Base-by-base conservation (phyloP, 257 asterid genomes). In the Jaltomata sinuosa region DNA sequence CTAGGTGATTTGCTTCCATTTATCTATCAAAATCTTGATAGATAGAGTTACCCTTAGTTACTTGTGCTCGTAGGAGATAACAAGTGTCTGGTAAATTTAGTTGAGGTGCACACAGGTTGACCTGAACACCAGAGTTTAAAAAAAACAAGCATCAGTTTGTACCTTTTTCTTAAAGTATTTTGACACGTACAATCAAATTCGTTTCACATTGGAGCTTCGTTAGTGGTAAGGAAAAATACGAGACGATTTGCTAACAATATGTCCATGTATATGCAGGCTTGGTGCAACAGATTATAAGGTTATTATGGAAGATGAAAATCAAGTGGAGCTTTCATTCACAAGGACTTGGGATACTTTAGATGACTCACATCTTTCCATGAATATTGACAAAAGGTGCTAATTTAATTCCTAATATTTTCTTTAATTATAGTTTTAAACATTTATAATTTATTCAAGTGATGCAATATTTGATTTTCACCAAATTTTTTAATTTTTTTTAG, bases 301-400 rank as follows among this genome's bases (percentile, higher is more conserved):
- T 65, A 83, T 92, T 4, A 40, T 32, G 40, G 93, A 90, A 89
- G 91, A 92, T 31, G 95, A 89, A 0, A 84, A 91, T 47, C 95
- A 93, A 89, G 88, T 92, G 8, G 99, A 95, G 92, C 86, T 95
- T 80, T 94, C 99, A 42, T 95, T 95, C 31, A 64, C 84, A 10
- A 87, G 84, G 82, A 86, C 88, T 53, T 94, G 92, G 93, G 85
- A 88, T 67, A 29, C 31, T 9, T 67, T 16, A 29, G 22, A 68
- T 68, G 77, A 78, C 5, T 5, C 67, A 22, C 87, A 72, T 42
- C 87, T 91, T 86, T 94, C 98, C 14, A 83, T 95, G 3, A 95
- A 95, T 83, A 89, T 94, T 84, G 99, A 95, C 91, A 95, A 95
- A 91, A 94, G 99, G 99, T 95, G 6, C 15, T 67, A 32, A 29